Evolutionary conservation across 352 stramenopile species (phyloP), one percentile per base, ranked within the genome.

Genomic region (Halophytophthora batemanensis): DNA sequence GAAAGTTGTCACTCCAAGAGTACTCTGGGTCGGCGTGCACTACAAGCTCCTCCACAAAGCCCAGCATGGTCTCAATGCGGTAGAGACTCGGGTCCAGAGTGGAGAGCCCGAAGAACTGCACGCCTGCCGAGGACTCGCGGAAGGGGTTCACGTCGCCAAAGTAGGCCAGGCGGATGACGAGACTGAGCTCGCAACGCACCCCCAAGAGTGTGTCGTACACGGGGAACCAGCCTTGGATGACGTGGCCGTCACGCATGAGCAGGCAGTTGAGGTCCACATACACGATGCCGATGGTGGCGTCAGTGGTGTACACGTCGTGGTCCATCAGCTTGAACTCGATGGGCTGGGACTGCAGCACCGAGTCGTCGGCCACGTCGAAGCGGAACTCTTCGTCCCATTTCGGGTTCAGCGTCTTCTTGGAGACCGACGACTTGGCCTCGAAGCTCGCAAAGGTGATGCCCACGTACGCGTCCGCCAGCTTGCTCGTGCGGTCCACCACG

Each of bases 11-110:
- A 46, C 89, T 93, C 90, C 94, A 99, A 56, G 98, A 96, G 71
- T 98, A 99, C 69, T 99, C 96, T 7, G 96, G 96, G 74, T 99
- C 97, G 18, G 97, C 95, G 28, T 98, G 96, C 36, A 99, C 96
- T 6, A 99, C 92, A 1, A 99, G 82, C 57, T 96, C 94, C 53
- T 98, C 93, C 13, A 98, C 93, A 61, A 98, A 97, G 34, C 93
- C 93, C 23, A 97, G 64, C 63, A 97, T 89, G 45, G 74, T 84
- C 45, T 96, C 75, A 61, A 98, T 78, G 65, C 82, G 53, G 49
- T 97, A 93, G 57, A 96, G 51, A 45, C 71, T 63, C 54, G 84
- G 83, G 53, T 98, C 96, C 4, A 99, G 71, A 10, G 81, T 96
- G 11, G 91, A 98, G 29, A 98, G 81, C 1, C 95, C 90, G 61